Conservation (phyloP, 1,139 yeast species). For the Taphrina wiesneri region DNA sequence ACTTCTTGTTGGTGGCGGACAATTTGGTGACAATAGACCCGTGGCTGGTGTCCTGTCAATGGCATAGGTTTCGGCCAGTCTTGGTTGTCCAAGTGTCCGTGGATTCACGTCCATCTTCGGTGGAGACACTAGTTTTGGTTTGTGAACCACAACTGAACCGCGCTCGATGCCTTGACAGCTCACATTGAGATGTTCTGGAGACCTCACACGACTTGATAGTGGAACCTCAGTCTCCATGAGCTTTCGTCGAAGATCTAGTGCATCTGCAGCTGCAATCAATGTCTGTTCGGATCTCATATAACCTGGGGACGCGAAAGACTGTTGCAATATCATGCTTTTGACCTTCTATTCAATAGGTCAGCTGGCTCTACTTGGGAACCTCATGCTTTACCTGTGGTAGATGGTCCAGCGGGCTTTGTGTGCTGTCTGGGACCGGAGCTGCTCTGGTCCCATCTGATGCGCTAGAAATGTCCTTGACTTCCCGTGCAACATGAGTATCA, state of each 20-base stretch:
- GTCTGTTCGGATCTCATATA: background rate
- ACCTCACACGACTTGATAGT: background rate
- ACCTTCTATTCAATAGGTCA: background rate
- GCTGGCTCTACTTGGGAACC: background rate
- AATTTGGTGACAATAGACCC: background rate
- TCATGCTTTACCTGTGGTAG: background rate
- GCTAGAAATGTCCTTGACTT: background rate
- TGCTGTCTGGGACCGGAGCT: background rate
- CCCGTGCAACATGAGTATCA: background rate
- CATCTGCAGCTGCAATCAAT: conserved; percentile 11
- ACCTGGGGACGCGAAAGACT: background rate
- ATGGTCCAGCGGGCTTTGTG: background rate
- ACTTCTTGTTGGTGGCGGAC: conserved; percentile 5
- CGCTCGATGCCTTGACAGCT: background rate
- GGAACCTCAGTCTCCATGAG: conserved; percentile 20
- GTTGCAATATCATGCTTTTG: background rate
- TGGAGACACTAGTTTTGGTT: background rate
- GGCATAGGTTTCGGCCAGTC: background rate
- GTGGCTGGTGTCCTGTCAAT: background rate
- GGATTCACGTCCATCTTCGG: background rate
- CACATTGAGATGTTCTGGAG: background rate
- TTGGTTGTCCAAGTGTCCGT: background rate
- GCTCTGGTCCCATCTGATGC: background rate
- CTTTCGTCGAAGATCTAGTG: conserved; percentile 4
- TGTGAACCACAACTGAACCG: background rate